Conservation (phyloP, 2,329 filamentous ascomycete species). For the Fusarium haematococcum region DNA sequence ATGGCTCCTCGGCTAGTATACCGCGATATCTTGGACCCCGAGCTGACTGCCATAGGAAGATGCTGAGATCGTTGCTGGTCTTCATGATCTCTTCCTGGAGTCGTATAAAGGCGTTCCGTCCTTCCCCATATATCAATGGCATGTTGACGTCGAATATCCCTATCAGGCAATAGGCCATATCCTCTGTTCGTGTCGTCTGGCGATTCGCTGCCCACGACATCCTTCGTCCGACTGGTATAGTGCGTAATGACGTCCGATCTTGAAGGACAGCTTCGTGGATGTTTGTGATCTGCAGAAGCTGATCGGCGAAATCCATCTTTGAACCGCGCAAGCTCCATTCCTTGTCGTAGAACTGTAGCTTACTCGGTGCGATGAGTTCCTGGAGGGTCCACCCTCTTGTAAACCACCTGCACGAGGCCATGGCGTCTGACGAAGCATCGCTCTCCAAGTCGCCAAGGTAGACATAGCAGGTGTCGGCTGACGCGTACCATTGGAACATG, state of each 20-base stretch:
- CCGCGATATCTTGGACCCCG: not conserved
- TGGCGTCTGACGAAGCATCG: fast-evolving
- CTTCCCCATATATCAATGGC: not conserved
- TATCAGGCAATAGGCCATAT: not conserved
- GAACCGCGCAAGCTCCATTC: not conserved
- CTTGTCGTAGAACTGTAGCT: not conserved
- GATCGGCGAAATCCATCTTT: not conserved
- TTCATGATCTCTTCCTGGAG: constrained; percentile 9
- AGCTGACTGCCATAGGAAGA: not conserved
- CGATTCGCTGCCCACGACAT: constrained; percentile 17
- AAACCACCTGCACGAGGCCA: constrained; percentile 15
- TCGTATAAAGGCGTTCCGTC: not conserved
- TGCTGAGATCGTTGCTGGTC: constrained; percentile 9
- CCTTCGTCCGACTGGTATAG: not conserved
- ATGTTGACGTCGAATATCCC: not conserved
- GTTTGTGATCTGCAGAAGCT: not conserved
- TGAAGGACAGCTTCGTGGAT: not conserved
- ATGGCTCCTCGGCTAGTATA: not conserved
- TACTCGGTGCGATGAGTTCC: not conserved
- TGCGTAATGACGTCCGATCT: not conserved
- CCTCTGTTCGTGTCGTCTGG: not conserved
- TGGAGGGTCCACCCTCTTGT: constrained; percentile 24
- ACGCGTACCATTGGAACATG: constrained; percentile 37
- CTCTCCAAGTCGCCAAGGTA: constrained; percentile 21
- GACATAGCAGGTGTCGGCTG: constrained; percentile 17